phyloP scores from a whole-genome alignment of 257 asterid species.

The Gentiana straminea region DNA sequence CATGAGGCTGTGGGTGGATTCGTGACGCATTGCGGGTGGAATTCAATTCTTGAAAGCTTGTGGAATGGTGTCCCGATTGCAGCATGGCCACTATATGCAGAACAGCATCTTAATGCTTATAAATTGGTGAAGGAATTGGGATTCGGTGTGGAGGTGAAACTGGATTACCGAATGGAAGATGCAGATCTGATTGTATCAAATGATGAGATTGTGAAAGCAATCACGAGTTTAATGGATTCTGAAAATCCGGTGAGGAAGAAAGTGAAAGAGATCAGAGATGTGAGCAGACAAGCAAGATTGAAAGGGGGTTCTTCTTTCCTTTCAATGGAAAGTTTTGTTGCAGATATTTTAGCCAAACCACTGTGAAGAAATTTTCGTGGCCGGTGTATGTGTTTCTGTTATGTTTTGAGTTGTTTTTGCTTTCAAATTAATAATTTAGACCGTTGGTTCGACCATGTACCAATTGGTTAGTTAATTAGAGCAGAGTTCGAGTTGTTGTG shows the following conservation, averaged over 20 bases:
- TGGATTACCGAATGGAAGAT: slow-evolving; percentile 1
- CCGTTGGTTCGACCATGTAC: too few species aligned
- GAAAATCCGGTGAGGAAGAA: slow-evolving; percentile 4
- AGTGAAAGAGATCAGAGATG: slow-evolving; percentile 4
- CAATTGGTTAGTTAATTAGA: too few species aligned
- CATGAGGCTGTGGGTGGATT: not conserved
- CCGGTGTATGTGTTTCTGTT: too few species aligned
- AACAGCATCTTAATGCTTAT: not conserved
- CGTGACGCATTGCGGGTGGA: not conserved
- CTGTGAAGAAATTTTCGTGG: not conserved
- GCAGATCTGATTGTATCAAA: not conserved
- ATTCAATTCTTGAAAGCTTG: not conserved
- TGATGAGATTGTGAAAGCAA: not conserved
- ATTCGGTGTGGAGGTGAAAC: not conserved
- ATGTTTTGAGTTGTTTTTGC: too few species aligned
- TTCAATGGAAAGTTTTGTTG: slow-evolving; percentile 1
- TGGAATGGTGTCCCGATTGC: not conserved
- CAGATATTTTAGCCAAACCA: not conserved
- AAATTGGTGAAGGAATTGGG: not conserved
- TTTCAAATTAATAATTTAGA: too few species aligned
- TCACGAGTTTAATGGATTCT: slow-evolving; percentile 4
- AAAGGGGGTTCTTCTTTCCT: slow-evolving; percentile 5
- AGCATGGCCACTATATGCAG: not conserved
- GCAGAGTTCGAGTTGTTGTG: too few species aligned
- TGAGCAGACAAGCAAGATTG: not conserved